These are phyloP conservation scores for Lipomyces lipofer DNA, from an alignment of 805 yeast species.

Conservation along the genomic window DNA sequence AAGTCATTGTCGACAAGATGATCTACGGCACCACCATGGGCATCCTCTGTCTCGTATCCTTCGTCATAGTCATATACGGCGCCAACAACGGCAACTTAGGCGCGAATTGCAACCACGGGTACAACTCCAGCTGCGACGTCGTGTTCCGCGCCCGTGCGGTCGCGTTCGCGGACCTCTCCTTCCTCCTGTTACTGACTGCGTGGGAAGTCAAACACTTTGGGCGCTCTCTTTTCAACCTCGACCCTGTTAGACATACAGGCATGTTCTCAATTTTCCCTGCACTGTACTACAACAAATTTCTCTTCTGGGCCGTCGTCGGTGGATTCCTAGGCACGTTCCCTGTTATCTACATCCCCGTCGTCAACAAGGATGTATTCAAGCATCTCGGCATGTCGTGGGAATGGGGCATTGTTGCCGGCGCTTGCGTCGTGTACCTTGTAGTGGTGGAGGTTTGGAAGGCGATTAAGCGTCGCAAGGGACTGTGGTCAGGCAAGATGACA, in stretches of 20 bases:
- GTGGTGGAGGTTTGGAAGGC: conserved; percentile 71
- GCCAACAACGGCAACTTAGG: conserved; percentile 69
- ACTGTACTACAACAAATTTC: conserved; percentile 70
- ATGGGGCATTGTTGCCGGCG: conserved; percentile 73
- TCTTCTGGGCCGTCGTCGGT: conserved; percentile 76
- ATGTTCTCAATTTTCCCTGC: conserved; percentile 46
- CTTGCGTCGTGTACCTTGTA: conserved; percentile 57
- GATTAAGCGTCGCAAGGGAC: conserved; percentile 50
- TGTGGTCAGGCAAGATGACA: conserved; percentile 26
- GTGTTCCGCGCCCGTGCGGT: conserved; percentile 78
- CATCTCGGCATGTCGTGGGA: conserved; percentile 73
- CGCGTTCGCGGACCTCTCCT: conserved; percentile 78
- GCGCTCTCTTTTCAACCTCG: conserved; percentile 65
- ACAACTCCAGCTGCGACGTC: conserved; percentile 51
- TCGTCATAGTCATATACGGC: conserved; percentile 65
- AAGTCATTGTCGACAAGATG: conserved; percentile 66
- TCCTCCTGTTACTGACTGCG: conserved; percentile 79
- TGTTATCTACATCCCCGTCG: conserved; percentile 87
- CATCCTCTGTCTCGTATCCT: conserved; percentile 64
- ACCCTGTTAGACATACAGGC: conserved; percentile 45
- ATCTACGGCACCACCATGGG: conserved; percentile 72
- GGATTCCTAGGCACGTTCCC: conserved; percentile 78
- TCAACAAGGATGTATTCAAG: conserved; percentile 71
- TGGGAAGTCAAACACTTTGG: conserved; percentile 82
- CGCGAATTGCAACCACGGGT: conserved; percentile 57